phyloP scores from a whole-genome alignment of 768 basidiomycete species.

The Naganishia kalamii region DNA sequence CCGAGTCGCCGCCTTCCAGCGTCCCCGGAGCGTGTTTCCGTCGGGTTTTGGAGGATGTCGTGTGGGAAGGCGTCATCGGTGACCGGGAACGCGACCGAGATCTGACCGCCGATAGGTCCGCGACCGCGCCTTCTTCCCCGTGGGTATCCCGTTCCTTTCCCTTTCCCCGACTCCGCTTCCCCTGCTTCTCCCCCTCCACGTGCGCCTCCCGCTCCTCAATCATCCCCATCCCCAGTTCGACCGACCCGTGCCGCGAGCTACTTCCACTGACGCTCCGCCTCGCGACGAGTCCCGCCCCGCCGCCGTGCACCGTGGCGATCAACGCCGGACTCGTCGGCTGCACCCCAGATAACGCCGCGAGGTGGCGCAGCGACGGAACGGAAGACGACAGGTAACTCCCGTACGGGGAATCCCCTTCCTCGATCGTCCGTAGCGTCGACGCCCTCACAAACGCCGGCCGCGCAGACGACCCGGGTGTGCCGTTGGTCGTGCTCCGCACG shows the following conservation, averaged over 20 bases:
- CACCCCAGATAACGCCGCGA: not conserved
- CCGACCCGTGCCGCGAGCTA: not conserved
- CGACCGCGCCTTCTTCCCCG: not conserved
- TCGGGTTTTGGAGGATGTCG: not conserved
- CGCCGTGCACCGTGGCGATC: not conserved
- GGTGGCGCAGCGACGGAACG: not conserved
- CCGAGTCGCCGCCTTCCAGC: not conserved
- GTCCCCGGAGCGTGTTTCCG: not conserved
- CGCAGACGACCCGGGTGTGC: not conserved
- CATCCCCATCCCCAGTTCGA: not conserved
- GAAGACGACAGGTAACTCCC: slow-evolving; percentile 14
- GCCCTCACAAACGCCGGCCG: slow-evolving; percentile 18
- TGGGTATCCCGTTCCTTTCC: not conserved
- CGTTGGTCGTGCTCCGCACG: not conserved
- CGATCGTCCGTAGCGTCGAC: slow-evolving; percentile 20
- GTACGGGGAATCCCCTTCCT: slow-evolving; percentile 22
- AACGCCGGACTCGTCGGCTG: not conserved
- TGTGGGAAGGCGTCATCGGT: not conserved
- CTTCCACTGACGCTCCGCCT: not conserved
- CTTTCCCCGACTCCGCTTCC: not conserved
- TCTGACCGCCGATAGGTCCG: not conserved
- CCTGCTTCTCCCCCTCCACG: not conserved
- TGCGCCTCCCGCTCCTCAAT: not conserved
- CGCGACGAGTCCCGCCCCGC: not conserved
- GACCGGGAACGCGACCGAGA: not conserved